phyloP scores from a whole-genome alignment of 345 rosid species.

The Brassica napus region DNA sequence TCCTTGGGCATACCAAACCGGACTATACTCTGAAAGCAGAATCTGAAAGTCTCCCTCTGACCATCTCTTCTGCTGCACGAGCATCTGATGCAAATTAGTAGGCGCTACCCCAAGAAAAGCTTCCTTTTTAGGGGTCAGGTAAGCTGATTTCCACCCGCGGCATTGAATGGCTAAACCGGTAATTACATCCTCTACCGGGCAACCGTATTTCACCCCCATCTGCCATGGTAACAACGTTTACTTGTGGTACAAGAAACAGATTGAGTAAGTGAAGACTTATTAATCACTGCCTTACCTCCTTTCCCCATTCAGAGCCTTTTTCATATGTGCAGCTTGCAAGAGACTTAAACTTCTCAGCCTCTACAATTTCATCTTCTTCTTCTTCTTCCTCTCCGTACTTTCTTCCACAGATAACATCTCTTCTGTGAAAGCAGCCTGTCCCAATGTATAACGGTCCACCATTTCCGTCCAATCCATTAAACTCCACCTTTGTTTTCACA shows the following conservation, averaged over 20 bases:
- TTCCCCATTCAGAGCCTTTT: conserved; percentile 69
- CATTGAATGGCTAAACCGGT: conserved; percentile 75
- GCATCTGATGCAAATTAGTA: conserved; percentile 54
- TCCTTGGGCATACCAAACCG: conserved; percentile 54
- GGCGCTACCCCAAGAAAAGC: conserved; percentile 70
- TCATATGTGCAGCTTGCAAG: conserved; percentile 67
- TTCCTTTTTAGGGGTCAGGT: conserved; percentile 52
- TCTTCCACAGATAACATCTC: conserved; percentile 65
- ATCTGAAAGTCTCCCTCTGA: conserved; percentile 75
- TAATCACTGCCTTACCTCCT: conserved; percentile 45
- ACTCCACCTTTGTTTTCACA: conserved; percentile 55
- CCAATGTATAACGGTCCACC: conserved; percentile 74
- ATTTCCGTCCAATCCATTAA: conserved; percentile 62
- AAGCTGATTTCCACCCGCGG: conserved; percentile 74
- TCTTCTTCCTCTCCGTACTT: conserved; percentile 34
- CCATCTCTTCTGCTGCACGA: conserved; percentile 83
- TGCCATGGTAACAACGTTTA: conserved; percentile 40
- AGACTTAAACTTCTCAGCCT: conserved; percentile 41
- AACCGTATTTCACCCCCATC: conserved; percentile 76
- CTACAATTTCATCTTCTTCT: conserved; percentile 15
- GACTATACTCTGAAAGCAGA: conserved; percentile 59
- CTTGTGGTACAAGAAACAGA: background rate
- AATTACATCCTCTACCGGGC: conserved; percentile 78
- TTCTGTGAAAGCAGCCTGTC: conserved; percentile 82
- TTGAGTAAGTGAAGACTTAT: background rate